Base-by-base conservation (phyloP, 2,329 filamentous ascomycete species). In the Apiospora kogelbergensis region DNA sequence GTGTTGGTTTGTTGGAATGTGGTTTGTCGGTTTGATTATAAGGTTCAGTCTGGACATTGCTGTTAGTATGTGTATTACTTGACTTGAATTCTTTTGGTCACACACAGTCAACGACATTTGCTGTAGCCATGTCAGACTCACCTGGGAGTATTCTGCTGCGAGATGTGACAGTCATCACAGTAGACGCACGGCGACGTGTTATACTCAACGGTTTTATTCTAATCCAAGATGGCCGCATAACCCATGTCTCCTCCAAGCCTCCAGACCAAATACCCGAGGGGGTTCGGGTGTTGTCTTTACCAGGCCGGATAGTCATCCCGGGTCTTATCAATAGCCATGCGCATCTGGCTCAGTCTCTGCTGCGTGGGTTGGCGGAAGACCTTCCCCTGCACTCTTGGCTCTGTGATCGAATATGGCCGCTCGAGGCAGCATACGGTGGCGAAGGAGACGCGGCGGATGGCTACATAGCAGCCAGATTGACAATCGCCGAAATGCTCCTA, bases 241-340 rank as follows among this genome's bases (percentile, higher is more conserved):
- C 75, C 0, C 80, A 80, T 57, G 78, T 88, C 63, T 83, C 81
- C 33, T 83, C 84, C 68, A 78, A 57, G 11, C 26, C 41, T 7
- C 67, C 70, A 3, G 63, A 81, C 0, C 64, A 71, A 6, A 66
- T 74, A 2, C 75, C 84, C 9, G 26, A 69, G 4, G 60, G 68
- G 1, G 71, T 70, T 11, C 63, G 46, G 22, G 63, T 69, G 20
- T 46, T 75, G 70, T 67, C 82, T 33, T 77, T 84, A 9, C 73
- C 75, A 11, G 82, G 82, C 57, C 80, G 80, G 1, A 83, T 86
- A 72, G 75, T 86, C 64, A 81, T 85, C 63, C 84, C 84, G 0
- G 84, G 84, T 0, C 77, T 87, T 13, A 80, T 86, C 70, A 85
- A 83, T 37, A 84, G 83, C 1, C 85, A 87, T 70, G 82, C 84